Evolutionary conservation across 495 filamentous ascomycete genomes (phyloP).

Genomic region (Talaromyces proteolyticus): DNA sequence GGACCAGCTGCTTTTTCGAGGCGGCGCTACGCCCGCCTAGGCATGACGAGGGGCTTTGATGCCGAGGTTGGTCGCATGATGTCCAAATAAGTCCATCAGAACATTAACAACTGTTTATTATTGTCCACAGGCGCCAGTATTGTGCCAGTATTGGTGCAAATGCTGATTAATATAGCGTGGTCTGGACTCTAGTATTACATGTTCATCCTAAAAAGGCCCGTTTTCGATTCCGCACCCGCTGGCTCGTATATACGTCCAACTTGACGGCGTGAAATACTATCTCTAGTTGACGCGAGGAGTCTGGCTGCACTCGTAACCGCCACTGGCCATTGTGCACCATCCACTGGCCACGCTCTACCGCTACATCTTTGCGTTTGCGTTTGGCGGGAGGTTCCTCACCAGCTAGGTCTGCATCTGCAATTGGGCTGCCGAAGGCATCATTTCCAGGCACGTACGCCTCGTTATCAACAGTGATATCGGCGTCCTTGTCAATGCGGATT

Average conservation of each 20-base stretch:
- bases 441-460: conserved; percentile 11
- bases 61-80: no score
- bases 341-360: conserved; percentile 43
- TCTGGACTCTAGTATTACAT: no score
- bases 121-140: no score
- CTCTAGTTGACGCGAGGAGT: conserved; percentile 36
- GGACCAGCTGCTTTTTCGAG: no score
- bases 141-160: no score
- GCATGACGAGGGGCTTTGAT: no score
- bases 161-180: no score
- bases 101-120: no score
- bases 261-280: conserved; percentile 75
- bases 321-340: conserved; percentile 75
- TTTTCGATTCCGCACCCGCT: conserved; percentile 61
- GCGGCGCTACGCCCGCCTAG: no score
- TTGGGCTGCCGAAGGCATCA: conserved; percentile 1
- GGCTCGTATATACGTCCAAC: conserved; percentile 65
- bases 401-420: conserved; percentile 1
- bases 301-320: conserved; percentile 62
- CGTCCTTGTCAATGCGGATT: conserved; percentile 59
- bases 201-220: conserved; percentile 59
- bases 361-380: conserved; percentile 35
- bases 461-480: conserved; percentile 69
- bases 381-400: conserved; percentile 32
- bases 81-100: no score